Evolutionary conservation across 2,329 filamentous ascomycete genomes (phyloP), one percentile per base, ranked within the genome.

Genomic region (Calonectria pauciramosa): DNA sequence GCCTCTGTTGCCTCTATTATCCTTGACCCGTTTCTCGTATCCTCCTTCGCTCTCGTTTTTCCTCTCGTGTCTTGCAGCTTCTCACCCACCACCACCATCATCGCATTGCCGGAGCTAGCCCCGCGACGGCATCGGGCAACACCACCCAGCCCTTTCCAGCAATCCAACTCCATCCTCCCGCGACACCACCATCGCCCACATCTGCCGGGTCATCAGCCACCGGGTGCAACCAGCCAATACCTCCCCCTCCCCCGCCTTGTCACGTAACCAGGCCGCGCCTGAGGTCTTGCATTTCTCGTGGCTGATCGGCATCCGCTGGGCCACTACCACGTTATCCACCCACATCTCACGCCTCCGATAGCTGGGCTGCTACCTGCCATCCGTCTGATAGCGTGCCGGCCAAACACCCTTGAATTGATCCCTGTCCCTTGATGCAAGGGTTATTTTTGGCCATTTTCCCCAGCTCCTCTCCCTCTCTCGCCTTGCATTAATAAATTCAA

Each of bases 381-480:
- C 72, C 72, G 70, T 44, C 59, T 75, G 73, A 73, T 75, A 72
- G 60, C 64, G 69, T 67, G 41, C 68, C 70, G 41, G 32, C 30
- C 14, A 23, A 38, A 51, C 64, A 67, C 56, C 28, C 51, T 30
- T 56, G 51, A 30, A 18, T 54, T 56, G 52, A 56, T 32, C 52
- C 52, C 30, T 56, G 73, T 38, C 60, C 70, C 65, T 69, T 66
- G n/a, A 26, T 60, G 68, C 74, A 70, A 56, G 56, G 60, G 56
- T 77, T 81, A 79, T 78, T 81, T 80, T 77, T 80, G 67, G 70
- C 41, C 72, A 23, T 26, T 20, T 74, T 74, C 51, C 71, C 72
- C 38, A 73, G 65, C 32, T 70, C 60, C 32, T 70, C 60, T 68
- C 70, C 75, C 68, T 70, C 67, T 34, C 36, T 67, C 9, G 67